A percentile compares a stretch with the other conserved stretches of the same genome.
Conservation (phyloP, 2,329 filamentous ascomycete genomes). For the Verticillium dahliae region DNA sequence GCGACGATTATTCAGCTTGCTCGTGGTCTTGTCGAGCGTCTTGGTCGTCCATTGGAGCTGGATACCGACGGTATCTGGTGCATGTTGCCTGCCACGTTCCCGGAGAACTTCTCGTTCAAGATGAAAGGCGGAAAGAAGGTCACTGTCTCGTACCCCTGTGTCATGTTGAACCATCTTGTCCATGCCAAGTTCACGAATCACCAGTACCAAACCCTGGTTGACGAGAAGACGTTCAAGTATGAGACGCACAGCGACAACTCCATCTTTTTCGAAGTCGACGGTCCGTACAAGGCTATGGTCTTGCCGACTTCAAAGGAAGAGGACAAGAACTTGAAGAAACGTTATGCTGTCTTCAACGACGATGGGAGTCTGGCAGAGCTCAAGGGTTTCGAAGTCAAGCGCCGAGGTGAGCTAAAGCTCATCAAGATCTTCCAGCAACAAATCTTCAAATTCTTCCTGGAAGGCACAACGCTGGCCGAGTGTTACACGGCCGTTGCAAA, state of each 20-base stretch:
- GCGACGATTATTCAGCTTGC: constrained; percentile 97
- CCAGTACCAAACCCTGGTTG: constrained; percentile 86
- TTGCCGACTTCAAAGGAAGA: constrained; percentile 96
- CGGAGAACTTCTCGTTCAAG: constrained; percentile 92
- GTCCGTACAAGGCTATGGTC: constrained; percentile 96
- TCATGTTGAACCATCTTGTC: constrained; percentile 97
- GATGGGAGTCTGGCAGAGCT: constrained; percentile 91
- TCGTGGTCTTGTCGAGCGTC: constrained; percentile 83
- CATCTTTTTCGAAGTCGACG: constrained; percentile 99
- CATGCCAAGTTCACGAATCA: constrained; percentile 94
- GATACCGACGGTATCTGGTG: constrained; percentile 99
- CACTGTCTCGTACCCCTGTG: constrained; percentile 93
- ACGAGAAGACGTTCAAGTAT: constrained; percentile 76
- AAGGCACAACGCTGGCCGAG: constrained; percentile 78
- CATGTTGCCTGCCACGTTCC: constrained; percentile 92
- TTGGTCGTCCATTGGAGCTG: constrained; percentile 86
- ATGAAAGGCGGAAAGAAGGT: constrained; percentile 95
- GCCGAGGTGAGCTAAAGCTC: constrained; percentile 93
- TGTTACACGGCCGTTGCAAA: constrained; percentile 90
- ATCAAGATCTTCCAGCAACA: constrained; percentile 99
- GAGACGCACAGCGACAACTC: constrained; percentile 98
- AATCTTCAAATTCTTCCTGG: constrained; percentile 98
- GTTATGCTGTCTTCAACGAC: constrained; percentile 98
- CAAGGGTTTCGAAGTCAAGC: constrained; percentile 97
- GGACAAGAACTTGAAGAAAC: constrained; percentile 98